Evolutionary conservation across 495 filamentous ascomycete species (phyloP), one percentile per base, ranked within the genome.

Genomic region (Trichoderma parareesei): DNA sequence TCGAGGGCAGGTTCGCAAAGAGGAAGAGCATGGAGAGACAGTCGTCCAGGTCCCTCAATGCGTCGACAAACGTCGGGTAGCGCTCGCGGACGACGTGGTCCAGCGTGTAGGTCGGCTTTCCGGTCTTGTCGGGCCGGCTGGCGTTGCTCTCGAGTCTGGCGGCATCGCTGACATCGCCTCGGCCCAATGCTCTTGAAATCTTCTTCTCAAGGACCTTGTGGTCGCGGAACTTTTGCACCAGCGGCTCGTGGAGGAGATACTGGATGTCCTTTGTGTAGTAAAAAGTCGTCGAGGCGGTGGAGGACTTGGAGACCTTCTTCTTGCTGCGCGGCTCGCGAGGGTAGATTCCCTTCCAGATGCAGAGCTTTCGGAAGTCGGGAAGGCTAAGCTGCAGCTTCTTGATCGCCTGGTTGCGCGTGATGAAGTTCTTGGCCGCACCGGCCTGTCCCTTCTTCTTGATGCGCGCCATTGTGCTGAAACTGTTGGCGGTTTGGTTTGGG

Each of bases 261-360:
- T 97, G 92, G 71, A 98, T 96, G 73, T 98, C 94, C 81, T 94
- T 96, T 70, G 93, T 90, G 80, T 98, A 98, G 84, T 98, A 98
- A 80, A 97, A 98, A 65, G 95, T 98, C 16, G 94, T 98, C 55
- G 87, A 89, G 46, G 88, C 85, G 2, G 90, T 97, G 55, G 90
- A 85, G 63, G 90, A 89, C 76, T 96, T 97, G 70, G 90, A 90
- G 53, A 88, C 94, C 83, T 96, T 97, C 81, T 94, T 97, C 84
- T 92, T 96, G 75, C 87, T 96, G 64, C 94, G 84, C 44, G 94
- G 94, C 79, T 98, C 95, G 73, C 94, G 87, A 65, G 94, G 94
- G 76, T 97, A 98, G 67, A 98, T 98, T 69, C 94, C 94, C 79
- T 98, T 98, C 86, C 96, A 98, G 71, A 98, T 98, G 77, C 94